Evolutionary conservation across 306 rosid species (phyloP), one percentile per base, ranked within the genome.

Genomic region (Sindora glabra): DNA sequence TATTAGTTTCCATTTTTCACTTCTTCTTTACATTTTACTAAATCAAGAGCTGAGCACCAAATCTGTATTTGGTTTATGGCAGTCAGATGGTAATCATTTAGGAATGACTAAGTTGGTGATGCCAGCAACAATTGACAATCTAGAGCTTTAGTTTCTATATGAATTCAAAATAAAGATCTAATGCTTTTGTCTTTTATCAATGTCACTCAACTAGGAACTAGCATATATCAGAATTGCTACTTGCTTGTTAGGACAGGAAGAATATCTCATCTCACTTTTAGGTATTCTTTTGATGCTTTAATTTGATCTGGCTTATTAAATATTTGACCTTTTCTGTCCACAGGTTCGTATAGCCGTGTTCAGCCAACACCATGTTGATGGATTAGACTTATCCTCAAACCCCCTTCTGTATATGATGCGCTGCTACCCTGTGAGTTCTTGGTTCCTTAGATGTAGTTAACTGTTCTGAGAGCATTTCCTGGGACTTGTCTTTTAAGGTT

Each of bases 341-440:
- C 87, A 94, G 99, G 99, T 94, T 68, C 96, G 97, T 6, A 94
- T 94, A 53, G 99, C 99, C 34, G 99, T 94, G 49, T 94, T 94
- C 85, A 89, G 94, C 69, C 99, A 94, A 89, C 99, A 94, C 74
- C 99, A 94, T 37, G 99, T 94, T 44, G 97, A 94, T 64, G 99
- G 99, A 47, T 88, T 94, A 4, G 99, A 94, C 75, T 80, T 94
- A 52, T 82, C 97, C 50, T 86, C 97, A 58, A 94, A 94, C 77
- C 99, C 99, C 29, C 90, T 94, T 62, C 62, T 94, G 70, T 94
- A 94, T 64, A 84, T 94, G 97, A 94, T 94, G 99, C 96, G 90
- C 47, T 94, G 99, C 77, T 89, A 74, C 65, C 99, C 99, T 23
- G 97, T 94, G 59, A 84, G 99, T 89, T 74, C 74, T 70, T 70